phyloP scores from a whole-genome alignment of 2,329 filamentous ascomycete species.

The Ophiosphaerella narmari region DNA sequence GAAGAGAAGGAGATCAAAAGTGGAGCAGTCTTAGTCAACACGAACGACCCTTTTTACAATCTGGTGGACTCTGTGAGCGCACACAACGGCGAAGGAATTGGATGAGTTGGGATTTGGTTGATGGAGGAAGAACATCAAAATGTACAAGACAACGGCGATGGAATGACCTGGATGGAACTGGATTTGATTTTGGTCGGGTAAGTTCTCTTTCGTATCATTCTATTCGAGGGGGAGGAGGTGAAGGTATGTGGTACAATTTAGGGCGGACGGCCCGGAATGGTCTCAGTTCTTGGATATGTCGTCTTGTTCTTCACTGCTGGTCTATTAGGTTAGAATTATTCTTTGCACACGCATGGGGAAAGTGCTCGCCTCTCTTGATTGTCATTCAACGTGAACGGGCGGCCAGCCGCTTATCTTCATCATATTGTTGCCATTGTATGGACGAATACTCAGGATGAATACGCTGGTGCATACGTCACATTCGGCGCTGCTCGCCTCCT shows the following conservation, averaged over 20 bases:
- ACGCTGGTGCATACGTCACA: slow-evolving; percentile 6
- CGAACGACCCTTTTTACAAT: too few relatives aligned
- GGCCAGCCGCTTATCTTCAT: background rate
- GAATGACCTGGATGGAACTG: too few relatives aligned
- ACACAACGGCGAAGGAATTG: too few relatives aligned
- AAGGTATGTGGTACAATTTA: slow-evolving; percentile 5
- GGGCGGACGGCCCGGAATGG: slow-evolving; percentile 5
- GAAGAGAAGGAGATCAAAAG: background rate
- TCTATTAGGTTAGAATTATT: slow-evolving; percentile 29
- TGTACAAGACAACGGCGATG: too few relatives aligned
- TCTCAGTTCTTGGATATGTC: slow-evolving; percentile 11
- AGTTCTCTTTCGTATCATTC: background rate
- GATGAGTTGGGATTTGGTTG: too few relatives aligned
- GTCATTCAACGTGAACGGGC: background rate
- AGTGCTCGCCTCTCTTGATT: slow-evolving; percentile 11
- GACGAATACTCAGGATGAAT: background rate
- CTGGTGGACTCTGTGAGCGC: too few relatives aligned
- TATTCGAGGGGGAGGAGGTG: too few relatives aligned
- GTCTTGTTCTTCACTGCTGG: slow-evolving; percentile 16
- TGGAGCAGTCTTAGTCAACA: background rate
- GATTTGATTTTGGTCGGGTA: background rate
- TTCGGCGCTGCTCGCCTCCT: slow-evolving; percentile 20
- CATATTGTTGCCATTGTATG: background rate
- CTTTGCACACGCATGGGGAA: slow-evolving; percentile 24
- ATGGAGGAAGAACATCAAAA: too few relatives aligned